These are phyloP conservation scores for Lachnum nothofagi DNA, from an alignment of 2,329 filamentous ascomycete species.

Conservation along the genomic window DNA sequence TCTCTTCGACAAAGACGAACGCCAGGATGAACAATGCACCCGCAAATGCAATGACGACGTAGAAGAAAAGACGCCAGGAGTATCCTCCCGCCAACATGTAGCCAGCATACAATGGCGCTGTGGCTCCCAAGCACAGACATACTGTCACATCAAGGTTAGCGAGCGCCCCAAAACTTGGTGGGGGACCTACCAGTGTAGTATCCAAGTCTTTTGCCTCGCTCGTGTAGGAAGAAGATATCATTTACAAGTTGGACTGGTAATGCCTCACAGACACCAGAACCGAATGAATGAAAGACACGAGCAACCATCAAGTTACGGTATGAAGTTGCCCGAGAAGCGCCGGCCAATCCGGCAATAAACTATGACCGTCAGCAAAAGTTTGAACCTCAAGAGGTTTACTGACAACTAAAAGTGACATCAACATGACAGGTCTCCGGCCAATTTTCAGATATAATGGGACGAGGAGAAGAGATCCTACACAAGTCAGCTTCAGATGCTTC, in stretches of 20 bases:
- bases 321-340: conserved; percentile 17
- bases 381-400: conserved; percentile 1
- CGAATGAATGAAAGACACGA: conserved; percentile 27
- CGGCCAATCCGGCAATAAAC: conserved; percentile 23
- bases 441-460: conserved; percentile 50
- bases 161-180: neutral
- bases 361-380: neutral
- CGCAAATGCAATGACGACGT: conserved; percentile 53
- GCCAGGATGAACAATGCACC: conserved; percentile 36
- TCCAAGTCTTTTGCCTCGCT: conserved; percentile 49
- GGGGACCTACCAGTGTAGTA: conserved; percentile 48
- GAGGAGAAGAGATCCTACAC: conserved; percentile 45
- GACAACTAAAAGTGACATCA: conserved; percentile 17
- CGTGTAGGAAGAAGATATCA: conserved; percentile 43
- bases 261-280: conserved; percentile 30
- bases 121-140: conserved; percentile 50
- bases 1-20: conserved; percentile 58
- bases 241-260: conserved; percentile 36
- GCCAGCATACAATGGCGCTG: conserved; percentile 53
- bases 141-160: conserved; percentile 31
- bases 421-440: conserved; percentile 25
- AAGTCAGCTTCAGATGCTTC: neutral
- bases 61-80: conserved; percentile 58
- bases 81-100: conserved; percentile 56
- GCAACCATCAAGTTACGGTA: conserved; percentile 24